A percentile compares a stretch with the other conserved stretches of the same genome.
Evolutionary conservation across 2,329 filamentous ascomycete species (phyloP).

Genomic region (Meredithiella fracta): DNA sequence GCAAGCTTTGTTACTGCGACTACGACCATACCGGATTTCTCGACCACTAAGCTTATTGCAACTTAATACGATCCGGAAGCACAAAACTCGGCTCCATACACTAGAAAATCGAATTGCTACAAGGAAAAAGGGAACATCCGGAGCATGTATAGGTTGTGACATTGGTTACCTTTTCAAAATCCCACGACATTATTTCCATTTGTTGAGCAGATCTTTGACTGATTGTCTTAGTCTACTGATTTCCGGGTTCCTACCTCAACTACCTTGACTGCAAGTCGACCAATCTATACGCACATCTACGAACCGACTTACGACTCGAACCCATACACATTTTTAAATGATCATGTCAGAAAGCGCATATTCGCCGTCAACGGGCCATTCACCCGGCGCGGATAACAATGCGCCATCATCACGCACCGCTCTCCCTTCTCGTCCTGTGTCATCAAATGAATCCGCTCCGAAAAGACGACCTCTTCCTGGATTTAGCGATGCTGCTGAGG

Average conservation of each 20-base stretch:
- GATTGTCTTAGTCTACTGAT: neutral
- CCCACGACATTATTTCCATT: neutral
- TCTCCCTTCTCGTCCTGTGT: conserved; percentile 11
- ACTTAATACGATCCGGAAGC: no score
- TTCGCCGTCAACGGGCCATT: neutral
- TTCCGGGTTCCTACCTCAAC: neutral
- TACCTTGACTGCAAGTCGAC: neutral
- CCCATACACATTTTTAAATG: no score
- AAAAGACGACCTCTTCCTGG: conserved; percentile 9
- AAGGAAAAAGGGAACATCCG: no score
- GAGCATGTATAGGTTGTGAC: conserved; percentile 2
- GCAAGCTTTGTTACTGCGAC: neutral
- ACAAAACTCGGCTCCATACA: no score
- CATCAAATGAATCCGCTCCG: conserved; percentile 1
- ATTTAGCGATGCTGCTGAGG: conserved; percentile 7
- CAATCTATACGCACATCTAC: no score
- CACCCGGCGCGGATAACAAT: neutral
- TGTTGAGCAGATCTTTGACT: neutral
- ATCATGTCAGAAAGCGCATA: conserved; percentile 5
- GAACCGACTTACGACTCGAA: no score
- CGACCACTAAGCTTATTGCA: no score
- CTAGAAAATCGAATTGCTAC: no score
- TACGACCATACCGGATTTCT: neutral
- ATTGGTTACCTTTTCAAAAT: neutral
- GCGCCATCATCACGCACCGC: conserved; percentile 7